Base-by-base conservation (phyloP, 345 rosid species). In the Nasturtium officinale region DNA sequence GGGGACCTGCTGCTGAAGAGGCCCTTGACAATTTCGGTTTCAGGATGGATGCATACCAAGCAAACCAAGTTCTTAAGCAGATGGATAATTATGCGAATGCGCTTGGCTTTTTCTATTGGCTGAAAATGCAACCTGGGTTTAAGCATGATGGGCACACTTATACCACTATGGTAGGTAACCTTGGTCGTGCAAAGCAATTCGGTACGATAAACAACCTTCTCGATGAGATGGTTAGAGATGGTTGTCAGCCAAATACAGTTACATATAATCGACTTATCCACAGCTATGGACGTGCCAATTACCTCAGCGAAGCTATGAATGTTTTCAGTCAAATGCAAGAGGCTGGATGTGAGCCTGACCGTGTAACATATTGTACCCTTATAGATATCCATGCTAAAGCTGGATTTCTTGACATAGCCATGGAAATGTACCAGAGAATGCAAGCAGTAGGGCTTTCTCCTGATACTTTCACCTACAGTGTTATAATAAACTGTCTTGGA, bases 381-480 rank as follows among this genome's bases (percentile, higher is more conserved):
- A 91, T 95, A 38, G 99, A 95, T 69, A 87, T 95, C 54, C 96
- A 95, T 81, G 99, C 99, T 16, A 95, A 95, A 86, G 91, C 99
- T 54, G 97, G 99, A 55, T 91, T 76, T 84, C 89, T 95, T 30
- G 96, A 91, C 76, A 83, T 91, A 79, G 97, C 97, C 18, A 84
- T 91, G 96, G 84, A 86, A 71, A 81, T 95, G 89, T 91, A 95
- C 71, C 80, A 75, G 70, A 88, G 83, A 74, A 95, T 95, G 99
- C 96, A 95, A 58, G 82, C 78, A 53, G 96, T 82, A 6, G 97
- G 96, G 16, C 96, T 89, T 72, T 87, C 99, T 79, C 99, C 96
- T 15, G 99, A 95, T 66, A 90, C 96, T 57, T 95, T 95, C 77
- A 95, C 97, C 20, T 95, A 89, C 71, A 88, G 99, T 71, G 97